phyloP scores from a whole-genome alignment of 306 rosid genomes.

The Gastrolobium villosum region DNA sequence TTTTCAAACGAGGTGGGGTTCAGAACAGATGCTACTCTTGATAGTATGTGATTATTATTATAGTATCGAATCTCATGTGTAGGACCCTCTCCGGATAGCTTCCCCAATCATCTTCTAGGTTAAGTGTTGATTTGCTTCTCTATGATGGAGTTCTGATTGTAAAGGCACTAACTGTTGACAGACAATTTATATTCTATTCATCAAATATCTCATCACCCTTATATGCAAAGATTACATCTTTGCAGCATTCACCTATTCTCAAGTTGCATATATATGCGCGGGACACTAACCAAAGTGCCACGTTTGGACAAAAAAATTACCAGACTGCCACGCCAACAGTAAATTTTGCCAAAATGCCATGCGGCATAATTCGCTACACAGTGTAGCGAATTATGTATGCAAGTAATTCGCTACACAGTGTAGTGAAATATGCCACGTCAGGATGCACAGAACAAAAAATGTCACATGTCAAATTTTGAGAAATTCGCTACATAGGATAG shows the following conservation, averaged over 20 bases:
- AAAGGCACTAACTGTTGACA: conserved; percentile 51
- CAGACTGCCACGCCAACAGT: too few relatives aligned
- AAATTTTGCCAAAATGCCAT: too few relatives aligned
- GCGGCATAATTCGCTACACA: too few relatives aligned
- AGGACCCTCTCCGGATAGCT: conserved; percentile 61
- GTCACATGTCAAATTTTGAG: too few relatives aligned
- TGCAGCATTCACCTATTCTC: conserved; percentile 17
- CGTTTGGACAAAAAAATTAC: too few relatives aligned
- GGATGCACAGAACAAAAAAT: too few relatives aligned
- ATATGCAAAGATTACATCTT: conserved; percentile 32
- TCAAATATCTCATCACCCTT: conserved; percentile 44
- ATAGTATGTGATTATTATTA: conserved; percentile 54
- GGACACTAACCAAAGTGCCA: too few relatives aligned
- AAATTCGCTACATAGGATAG: too few relatives aligned
- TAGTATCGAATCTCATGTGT: conserved; percentile 57
- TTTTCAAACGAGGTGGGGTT: conserved; percentile 63
- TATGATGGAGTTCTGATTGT: conserved; percentile 60
- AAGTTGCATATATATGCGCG: conserved; percentile 25
- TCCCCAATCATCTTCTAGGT: conserved; percentile 55
- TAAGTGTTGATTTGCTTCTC: conserved; percentile 44
- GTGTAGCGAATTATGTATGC: too few relatives aligned
- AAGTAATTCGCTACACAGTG: too few relatives aligned
- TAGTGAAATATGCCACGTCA: too few relatives aligned
- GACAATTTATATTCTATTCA: conserved; percentile 30
- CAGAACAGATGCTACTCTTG: conserved; percentile 66